Evolutionary conservation across 169 alveolate species (phyloP).

Genomic region (Babesia microti): DNA sequence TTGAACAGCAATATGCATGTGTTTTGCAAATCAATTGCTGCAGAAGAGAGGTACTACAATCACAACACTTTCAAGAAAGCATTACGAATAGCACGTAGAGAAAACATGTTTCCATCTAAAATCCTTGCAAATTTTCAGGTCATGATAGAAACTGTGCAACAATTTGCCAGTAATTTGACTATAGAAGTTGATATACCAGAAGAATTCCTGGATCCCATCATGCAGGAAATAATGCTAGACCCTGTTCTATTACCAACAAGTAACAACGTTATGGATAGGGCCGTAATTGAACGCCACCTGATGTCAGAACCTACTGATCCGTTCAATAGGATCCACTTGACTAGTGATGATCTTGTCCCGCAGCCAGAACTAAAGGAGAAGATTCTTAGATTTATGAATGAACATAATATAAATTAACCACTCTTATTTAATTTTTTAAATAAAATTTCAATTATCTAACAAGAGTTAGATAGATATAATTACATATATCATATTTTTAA

Average conservation of each 20-base stretch:
- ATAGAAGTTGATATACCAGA: conserved; percentile 64
- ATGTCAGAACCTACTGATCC: conserved; percentile 85
- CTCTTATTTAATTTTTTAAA: not conserved
- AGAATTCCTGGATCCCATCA: conserved; percentile 80
- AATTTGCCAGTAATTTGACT: conserved; percentile 43
- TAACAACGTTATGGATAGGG: conserved; percentile 75
- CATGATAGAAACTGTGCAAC: conserved; percentile 18
- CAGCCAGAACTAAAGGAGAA: conserved; percentile 70
- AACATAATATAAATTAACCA: not conserved
- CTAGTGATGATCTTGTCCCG: conserved; percentile 72
- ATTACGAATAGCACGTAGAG: conserved; percentile 60
- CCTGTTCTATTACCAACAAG: conserved; percentile 84
- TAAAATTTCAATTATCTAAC: not conserved
- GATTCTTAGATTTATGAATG: conserved; percentile 48
- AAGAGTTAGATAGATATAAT: not conserved
- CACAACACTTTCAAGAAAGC: conserved; percentile 59
- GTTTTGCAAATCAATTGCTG: conserved; percentile 44
- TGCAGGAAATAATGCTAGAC: conserved; percentile 80
- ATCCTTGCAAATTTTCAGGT: conserved; percentile 13
- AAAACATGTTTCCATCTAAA: conserved; percentile 42
- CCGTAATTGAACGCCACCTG: conserved; percentile 78
- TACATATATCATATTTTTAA: not conserved
- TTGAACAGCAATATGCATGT: conserved; percentile 11
- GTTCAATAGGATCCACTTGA: conserved; percentile 79
- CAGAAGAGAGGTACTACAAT: conserved; percentile 66